Conservation (phyloP, 129 eudicot species). For the Gnaphalium uliginosum region DNA sequence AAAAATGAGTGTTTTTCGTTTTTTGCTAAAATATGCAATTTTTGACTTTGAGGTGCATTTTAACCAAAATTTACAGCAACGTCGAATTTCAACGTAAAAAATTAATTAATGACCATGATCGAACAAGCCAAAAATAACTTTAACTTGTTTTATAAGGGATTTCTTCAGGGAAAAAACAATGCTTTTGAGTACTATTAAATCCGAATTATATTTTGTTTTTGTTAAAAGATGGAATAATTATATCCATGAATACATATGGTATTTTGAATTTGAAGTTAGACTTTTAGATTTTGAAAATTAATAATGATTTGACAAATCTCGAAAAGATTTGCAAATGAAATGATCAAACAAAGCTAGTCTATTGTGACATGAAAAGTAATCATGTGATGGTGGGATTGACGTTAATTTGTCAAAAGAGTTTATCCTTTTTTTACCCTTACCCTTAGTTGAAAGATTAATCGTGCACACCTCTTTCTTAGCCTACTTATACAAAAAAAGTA, state of each 20-base stretch:
- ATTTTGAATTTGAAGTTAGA: not conserved
- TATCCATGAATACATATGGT: not conserved
- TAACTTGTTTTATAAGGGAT: too few species aligned
- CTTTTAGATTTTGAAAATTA: not conserved
- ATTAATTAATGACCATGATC: too few species aligned
- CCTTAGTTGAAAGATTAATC: not conserved
- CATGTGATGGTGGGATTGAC: not conserved
- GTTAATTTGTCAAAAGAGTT: not conserved
- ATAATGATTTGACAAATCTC: not conserved
- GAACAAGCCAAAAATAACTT: not conserved
- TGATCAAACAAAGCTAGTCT: not conserved
- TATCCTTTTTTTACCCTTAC: not conserved
- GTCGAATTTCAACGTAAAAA: not conserved
- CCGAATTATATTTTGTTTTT: too few species aligned
- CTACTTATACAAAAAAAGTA: not conserved
- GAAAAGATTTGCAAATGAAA: not conserved
- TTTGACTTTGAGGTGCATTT: not conserved
- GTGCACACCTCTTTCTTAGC: not conserved
- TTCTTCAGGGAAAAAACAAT: too few species aligned
- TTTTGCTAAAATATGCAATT: too few species aligned
- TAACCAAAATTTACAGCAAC: not conserved
- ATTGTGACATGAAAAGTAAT: slow-evolving; percentile 11
- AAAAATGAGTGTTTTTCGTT: too few species aligned
- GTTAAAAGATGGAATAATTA: not conserved
- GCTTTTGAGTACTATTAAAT: too few species aligned